Conservation (phyloP, 768 basidiomycete genomes). For the Tulasnella sp. region DNA sequence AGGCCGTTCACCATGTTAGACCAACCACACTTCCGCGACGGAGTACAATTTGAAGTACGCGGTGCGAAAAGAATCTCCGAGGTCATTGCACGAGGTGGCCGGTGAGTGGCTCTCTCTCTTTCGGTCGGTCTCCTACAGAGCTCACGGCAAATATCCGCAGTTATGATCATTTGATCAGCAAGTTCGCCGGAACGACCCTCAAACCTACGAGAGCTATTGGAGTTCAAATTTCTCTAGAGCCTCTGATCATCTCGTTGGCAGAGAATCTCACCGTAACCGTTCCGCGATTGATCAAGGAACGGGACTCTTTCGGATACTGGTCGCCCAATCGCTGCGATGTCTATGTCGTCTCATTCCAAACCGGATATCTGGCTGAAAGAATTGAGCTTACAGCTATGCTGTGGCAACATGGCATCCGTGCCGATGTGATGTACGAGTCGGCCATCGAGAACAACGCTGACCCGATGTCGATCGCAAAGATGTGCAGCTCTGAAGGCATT, state of each 20-base stretch:
- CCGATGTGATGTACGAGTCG: constrained; percentile 79
- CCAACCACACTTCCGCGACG: constrained; percentile 59
- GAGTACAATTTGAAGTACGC: constrained; percentile 63
- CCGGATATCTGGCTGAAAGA: constrained; percentile 63
- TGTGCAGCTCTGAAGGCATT: constrained; percentile 72
- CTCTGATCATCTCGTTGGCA: constrained; percentile 58
- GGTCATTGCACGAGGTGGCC: constrained; percentile 69
- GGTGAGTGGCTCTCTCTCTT: constrained; percentile 33
- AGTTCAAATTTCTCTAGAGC: constrained; percentile 67
- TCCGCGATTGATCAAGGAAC: constrained; percentile 60
- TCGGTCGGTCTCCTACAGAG: neutral
- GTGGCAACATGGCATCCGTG: constrained; percentile 74
- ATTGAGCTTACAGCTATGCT: constrained; percentile 64
- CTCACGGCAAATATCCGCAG: constrained; percentile 26
- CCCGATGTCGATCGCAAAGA: constrained; percentile 35
- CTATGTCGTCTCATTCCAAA: constrained; percentile 67
- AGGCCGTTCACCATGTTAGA: constrained; percentile 62
- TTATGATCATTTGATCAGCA: constrained; percentile 58
- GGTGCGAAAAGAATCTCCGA: constrained; percentile 49
- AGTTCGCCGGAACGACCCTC: constrained; percentile 37
- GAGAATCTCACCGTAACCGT: constrained; percentile 55
- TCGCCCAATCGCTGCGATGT: constrained; percentile 84
- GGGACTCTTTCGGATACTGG: constrained; percentile 78
- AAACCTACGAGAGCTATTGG: constrained; percentile 54
- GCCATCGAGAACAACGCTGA: constrained; percentile 51